Conservation (phyloP, 164 flowering plant species). For the Stephania japonica region DNA sequence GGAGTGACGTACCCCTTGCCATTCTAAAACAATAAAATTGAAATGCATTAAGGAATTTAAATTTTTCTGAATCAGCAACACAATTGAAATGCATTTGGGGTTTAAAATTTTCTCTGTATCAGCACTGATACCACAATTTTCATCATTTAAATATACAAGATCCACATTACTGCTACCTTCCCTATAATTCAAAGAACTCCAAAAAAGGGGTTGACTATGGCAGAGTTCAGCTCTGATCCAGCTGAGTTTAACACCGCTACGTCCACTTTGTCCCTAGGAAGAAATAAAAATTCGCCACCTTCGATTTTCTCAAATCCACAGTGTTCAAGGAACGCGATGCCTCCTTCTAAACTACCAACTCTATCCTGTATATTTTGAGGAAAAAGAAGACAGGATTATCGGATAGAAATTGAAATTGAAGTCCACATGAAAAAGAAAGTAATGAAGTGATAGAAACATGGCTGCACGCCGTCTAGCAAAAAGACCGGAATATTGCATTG, state of each 20-base stretch:
- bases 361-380: constrained; percentile 40
- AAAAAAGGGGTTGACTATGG: constrained; percentile 37
- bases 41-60: too few species aligned
- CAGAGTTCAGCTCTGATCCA: constrained; percentile 37
- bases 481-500: background rate
- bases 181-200: constrained; percentile 27
- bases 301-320: constrained; percentile 73
- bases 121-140: background rate
- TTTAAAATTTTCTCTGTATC: background rate
- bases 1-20: too few species aligned
- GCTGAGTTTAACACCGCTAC: constrained; percentile 45
- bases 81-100: background rate
- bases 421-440: background rate
- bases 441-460: too few species aligned
- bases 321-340: constrained; percentile 73
- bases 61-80: too few species aligned
- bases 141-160: background rate
- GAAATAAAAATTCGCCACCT: constrained; percentile 48
- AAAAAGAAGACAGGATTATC: background rate
- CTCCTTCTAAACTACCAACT: constrained; percentile 69
- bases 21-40: too few species aligned
- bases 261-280: constrained; percentile 61
- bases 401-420: background rate
- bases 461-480: background rate
- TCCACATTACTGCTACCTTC: background rate